These are phyloP conservation scores for Phoma sp. DNA, from an alignment of 2,329 filamentous ascomycete species.

Conservation along the genomic window DNA sequence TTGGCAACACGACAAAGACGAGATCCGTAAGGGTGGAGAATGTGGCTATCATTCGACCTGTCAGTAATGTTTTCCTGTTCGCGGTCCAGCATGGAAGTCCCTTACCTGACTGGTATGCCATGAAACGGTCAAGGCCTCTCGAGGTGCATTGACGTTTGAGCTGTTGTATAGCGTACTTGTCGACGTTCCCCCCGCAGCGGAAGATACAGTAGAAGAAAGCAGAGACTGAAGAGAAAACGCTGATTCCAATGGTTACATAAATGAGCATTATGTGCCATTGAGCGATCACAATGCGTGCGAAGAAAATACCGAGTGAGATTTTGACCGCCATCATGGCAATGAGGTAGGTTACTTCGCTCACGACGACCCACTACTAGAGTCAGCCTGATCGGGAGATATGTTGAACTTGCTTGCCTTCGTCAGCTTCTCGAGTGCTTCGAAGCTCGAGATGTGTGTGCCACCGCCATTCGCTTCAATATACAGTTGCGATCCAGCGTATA, in stretches of 20 bases:
- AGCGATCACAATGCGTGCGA: constrained; percentile 53
- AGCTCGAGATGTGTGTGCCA: constrained; percentile 39
- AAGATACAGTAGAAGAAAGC: constrained; percentile 62
- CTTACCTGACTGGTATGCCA: constrained; percentile 54
- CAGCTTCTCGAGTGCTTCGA: constrained; percentile 32
- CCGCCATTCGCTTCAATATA: constrained; percentile 41
- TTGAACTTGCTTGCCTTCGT: constrained; percentile 34
- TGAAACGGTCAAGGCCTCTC: constrained; percentile 58
- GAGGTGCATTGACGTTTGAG: constrained; percentile 51
- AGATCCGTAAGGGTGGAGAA: constrained; percentile 43
- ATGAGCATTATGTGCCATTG: constrained; percentile 50
- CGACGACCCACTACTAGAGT: constrained; percentile 41
- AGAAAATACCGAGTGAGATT: constrained; percentile 55
- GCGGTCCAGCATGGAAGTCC: background rate
- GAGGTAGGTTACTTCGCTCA: constrained; percentile 50
- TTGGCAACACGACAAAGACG: constrained; percentile 41
- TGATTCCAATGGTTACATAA: constrained; percentile 49
- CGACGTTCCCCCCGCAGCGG: constrained; percentile 54
- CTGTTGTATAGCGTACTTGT: constrained; percentile 42
- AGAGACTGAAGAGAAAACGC: constrained; percentile 40
- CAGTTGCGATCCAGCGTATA: constrained; percentile 40
- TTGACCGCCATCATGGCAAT: constrained; percentile 53
- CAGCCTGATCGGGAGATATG: background rate
- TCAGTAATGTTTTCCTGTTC: background rate
- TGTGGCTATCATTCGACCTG: constrained; percentile 19